Conservation (phyloP, 345 rosid species). For the Atalantia buxifolia region DNA sequence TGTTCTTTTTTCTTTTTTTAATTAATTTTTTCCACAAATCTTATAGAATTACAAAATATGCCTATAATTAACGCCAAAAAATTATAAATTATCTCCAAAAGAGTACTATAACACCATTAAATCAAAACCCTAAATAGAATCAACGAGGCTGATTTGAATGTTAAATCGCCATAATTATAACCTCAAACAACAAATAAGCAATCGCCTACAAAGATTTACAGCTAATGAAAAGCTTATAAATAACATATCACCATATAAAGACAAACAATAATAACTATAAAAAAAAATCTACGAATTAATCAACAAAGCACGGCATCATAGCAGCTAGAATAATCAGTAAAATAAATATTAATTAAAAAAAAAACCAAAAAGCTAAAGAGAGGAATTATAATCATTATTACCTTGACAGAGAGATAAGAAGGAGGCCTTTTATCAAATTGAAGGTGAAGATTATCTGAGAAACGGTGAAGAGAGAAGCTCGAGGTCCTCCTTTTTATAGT, state of each 20-base stretch:
- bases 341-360: too few relatives aligned
- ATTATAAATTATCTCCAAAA: neutral
- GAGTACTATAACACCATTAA: neutral
- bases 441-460: neutral
- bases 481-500: neutral
- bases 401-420: neutral
- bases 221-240: neutral
- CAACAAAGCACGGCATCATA: neutral
- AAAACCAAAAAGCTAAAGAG: neutral
- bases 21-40: neutral
- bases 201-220: neutral
- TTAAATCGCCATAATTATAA: neutral
- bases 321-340: too few relatives aligned
- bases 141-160: neutral
- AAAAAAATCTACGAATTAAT: neutral
- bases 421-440: neutral
- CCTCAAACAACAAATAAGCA: neutral
- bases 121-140: neutral
- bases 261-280: too few relatives aligned
- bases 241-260: neutral
- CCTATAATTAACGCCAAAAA: neutral
- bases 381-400: too few relatives aligned
- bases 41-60: neutral
- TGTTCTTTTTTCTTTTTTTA: too few relatives aligned
- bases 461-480: rapidly evolving